Evolutionary conservation across 2,329 filamentous ascomycete genomes (phyloP).

Genomic region (Podosphaera fusca): DNA sequence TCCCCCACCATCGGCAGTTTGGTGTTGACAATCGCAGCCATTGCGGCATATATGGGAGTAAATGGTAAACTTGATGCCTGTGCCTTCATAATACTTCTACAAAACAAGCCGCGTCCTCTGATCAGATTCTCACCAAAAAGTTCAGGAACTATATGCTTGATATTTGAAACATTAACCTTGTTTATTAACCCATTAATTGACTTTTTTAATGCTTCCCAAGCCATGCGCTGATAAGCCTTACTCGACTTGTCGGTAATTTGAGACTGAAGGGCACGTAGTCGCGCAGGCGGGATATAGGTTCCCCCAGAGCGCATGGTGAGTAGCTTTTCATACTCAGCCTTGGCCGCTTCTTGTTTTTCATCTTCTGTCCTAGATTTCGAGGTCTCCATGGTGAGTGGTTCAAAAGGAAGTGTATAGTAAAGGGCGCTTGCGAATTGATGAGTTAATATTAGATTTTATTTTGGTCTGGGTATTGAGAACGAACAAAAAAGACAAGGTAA

Average conservation of each 20-base stretch:
- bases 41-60: constrained; percentile 85
- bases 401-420: background rate
- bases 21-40: constrained; percentile 92
- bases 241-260: constrained; percentile 92
- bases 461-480: too few species aligned
- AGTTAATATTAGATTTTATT: background rate
- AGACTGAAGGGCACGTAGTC: constrained; percentile 74
- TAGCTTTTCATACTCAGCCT: constrained; percentile 83
- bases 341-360: constrained; percentile 68
- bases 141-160: constrained; percentile 92
- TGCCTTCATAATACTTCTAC: constrained; percentile 93
- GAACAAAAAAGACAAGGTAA: too few species aligned
- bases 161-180: constrained; percentile 95
- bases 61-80: constrained; percentile 90
- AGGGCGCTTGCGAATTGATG: background rate
- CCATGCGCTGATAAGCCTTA: constrained; percentile 97
- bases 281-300: constrained; percentile 85
- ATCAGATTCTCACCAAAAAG: constrained; percentile 87
- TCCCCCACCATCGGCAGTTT: constrained; percentile 91
- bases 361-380: constrained; percentile 34
- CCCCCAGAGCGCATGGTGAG: constrained; percentile 83
- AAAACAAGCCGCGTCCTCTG: constrained; percentile 77
- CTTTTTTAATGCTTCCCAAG: constrained; percentile 97
- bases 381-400: constrained; percentile 6
- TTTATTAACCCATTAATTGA: constrained; percentile 97